Evolutionary conservation across 176 grass and related monocot species (phyloP).

Genomic region (Bothriochloa decipiens): DNA sequence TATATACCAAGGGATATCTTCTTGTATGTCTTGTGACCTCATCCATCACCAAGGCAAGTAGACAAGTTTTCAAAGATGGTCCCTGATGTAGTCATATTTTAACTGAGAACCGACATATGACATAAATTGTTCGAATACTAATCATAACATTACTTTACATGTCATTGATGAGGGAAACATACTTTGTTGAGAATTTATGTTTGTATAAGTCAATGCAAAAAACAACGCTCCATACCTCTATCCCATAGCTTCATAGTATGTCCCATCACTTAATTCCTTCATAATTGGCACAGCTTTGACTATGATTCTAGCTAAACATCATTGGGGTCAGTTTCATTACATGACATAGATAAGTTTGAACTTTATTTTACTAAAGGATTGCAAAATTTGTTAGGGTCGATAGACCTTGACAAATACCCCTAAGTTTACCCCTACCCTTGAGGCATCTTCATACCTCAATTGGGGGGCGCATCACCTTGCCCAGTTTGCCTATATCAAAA

Average conservation of each 20-base stretch:
- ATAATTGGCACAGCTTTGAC: not conserved
- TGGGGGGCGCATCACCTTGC: not conserved
- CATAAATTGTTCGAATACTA: not conserved
- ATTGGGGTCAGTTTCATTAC: not conserved
- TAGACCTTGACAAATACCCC: not conserved
- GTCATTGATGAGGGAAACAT: not conserved
- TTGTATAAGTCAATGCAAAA: not conserved
- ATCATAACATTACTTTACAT: not conserved
- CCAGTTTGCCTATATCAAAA: not conserved
- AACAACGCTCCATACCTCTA: not conserved
- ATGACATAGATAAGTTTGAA: not conserved
- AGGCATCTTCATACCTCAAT: not conserved
- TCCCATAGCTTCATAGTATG: not conserved
- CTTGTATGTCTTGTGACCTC: not conserved
- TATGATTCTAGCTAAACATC: not conserved
- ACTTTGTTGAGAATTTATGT: not conserved
- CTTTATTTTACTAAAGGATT: not conserved
- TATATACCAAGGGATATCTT: not conserved
- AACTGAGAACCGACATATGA: not conserved
- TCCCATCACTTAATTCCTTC: not conserved
- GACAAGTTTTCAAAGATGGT: not conserved
- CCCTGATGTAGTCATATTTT: not conserved
- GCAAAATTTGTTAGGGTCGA: not conserved
- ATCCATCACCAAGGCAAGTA: not conserved
- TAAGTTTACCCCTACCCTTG: not conserved